Evolutionary conservation across 179 eudicot species (phyloP).

Genomic region (Silene coronaria): DNA sequence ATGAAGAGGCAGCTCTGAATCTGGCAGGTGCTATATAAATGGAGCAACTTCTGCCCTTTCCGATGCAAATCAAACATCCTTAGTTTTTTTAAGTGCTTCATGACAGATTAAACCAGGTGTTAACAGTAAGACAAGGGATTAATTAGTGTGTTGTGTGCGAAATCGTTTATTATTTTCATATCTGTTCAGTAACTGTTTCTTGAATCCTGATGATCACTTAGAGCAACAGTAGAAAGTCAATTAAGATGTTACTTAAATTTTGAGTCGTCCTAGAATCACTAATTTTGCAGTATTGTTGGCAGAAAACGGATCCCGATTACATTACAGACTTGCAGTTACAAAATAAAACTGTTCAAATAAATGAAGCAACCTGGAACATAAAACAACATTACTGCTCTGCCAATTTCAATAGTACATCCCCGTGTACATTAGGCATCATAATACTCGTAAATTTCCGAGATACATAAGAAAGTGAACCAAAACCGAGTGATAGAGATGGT

Average conservation of each 20-base stretch:
- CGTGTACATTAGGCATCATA: neutral
- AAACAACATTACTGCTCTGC: neutral
- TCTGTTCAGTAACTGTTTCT: neutral
- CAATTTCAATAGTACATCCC: neutral
- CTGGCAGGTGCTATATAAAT: slow-evolving; percentile 12
- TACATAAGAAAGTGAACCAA: slow-evolving; percentile 9
- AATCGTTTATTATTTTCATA: neutral
- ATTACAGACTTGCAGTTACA: too few relatives aligned
- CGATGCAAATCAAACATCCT: neutral
- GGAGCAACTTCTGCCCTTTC: neutral
- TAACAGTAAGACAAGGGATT: too few relatives aligned
- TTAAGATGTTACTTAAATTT: too few relatives aligned
- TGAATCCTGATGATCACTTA: too few relatives aligned
- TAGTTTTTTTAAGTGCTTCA: neutral
- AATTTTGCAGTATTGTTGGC: too few relatives aligned
- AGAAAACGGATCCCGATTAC: too few relatives aligned
- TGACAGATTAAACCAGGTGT: neutral
- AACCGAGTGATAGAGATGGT: neutral
- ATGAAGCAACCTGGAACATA: too few relatives aligned
- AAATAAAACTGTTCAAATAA: too few relatives aligned
- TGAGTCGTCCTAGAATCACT: too few relatives aligned
- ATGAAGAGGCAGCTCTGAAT: slow-evolving; percentile 28
- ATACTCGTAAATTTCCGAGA: neutral
- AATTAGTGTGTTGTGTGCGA: too few relatives aligned
- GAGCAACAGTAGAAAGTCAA: too few relatives aligned